Conservation (phyloP, 805 yeast species). For the Metschnikowia dekortorum region DNA sequence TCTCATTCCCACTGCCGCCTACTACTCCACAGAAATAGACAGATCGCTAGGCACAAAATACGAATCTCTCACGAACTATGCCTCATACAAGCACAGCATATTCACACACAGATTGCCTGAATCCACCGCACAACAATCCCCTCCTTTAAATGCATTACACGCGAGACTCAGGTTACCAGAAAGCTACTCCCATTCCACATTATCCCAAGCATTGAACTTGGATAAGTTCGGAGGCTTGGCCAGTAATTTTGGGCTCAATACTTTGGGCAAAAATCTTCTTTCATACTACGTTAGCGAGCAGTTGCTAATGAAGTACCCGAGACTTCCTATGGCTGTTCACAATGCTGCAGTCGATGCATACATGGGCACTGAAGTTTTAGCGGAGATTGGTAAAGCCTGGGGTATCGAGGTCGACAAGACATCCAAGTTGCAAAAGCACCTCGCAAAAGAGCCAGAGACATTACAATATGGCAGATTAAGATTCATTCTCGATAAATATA, state of each 20-base stretch:
- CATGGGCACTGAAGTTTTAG: constrained; percentile 62
- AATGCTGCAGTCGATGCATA: constrained; percentile 73
- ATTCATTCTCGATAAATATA: constrained; percentile 33
- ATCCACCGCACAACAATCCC: constrained; percentile 50
- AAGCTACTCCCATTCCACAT: constrained; percentile 53
- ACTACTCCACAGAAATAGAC: constrained; percentile 23
- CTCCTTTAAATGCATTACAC: constrained; percentile 75
- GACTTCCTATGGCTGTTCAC: constrained; percentile 78
- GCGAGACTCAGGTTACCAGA: constrained; percentile 65
- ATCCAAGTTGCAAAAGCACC: constrained; percentile 58
- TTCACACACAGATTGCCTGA: constrained; percentile 45
- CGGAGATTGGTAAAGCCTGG: constrained; percentile 71
- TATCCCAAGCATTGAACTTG: constrained; percentile 79
- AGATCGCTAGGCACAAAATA: constrained; percentile 27
- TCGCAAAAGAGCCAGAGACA: constrained; percentile 64
- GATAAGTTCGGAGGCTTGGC: constrained; percentile 40
- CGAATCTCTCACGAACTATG: constrained; percentile 33
- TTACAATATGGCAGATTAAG: constrained; percentile 69
- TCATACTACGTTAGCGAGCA: constrained; percentile 73
- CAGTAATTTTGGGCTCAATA: constrained; percentile 73
- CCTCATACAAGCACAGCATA: constrained; percentile 36
- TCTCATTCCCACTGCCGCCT: constrained; percentile 11
- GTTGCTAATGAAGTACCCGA: constrained; percentile 73
- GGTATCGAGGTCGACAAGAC: constrained; percentile 79
- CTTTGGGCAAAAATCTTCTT: constrained; percentile 77